Conservation (phyloP, 768 basidiomycete genomes). For the Lactarius evosmus region DNA sequence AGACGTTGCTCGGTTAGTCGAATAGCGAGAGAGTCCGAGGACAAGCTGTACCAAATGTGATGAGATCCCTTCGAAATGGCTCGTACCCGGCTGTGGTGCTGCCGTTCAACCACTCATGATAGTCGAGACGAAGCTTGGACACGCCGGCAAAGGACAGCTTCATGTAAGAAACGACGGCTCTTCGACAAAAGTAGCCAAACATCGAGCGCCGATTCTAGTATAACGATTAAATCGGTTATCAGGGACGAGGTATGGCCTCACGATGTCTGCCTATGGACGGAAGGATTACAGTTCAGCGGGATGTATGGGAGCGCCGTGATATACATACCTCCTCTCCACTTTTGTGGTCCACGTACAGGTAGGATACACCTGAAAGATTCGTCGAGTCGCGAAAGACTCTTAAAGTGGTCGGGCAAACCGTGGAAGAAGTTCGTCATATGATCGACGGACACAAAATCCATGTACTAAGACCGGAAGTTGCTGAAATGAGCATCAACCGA, state of each 20-base stretch:
- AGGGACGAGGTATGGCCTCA: conserved; percentile 15
- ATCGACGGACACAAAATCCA: conserved; percentile 51
- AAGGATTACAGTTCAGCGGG: conserved; percentile 27
- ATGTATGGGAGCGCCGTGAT: not conserved
- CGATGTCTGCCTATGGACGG: conserved; percentile 21
- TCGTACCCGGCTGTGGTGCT: conserved; percentile 48
- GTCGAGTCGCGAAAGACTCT: not conserved
- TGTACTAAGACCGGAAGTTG: conserved; percentile 38
- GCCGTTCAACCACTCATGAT: conserved; percentile 58
- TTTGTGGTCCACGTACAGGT: conserved; percentile 27
- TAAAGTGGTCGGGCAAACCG: conserved; percentile 9
- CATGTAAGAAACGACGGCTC: conserved; percentile 69
- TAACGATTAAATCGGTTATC: not conserved
- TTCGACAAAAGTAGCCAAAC: conserved; percentile 77
- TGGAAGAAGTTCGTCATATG: conserved; percentile 61
- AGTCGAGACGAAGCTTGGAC: conserved; percentile 63
- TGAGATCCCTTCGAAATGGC: conserved; percentile 22
- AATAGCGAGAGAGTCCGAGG: not conserved
- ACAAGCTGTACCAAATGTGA: conserved; percentile 21
- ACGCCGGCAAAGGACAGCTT: conserved; percentile 76
- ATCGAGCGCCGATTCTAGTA: conserved; percentile 66
- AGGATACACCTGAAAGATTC: conserved; percentile 22
- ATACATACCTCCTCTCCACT: conserved; percentile 20
- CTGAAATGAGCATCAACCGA: not conserved
- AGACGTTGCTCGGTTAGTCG: not conserved